Base-by-base conservation (phyloP, 768 basidiomycete species). In the Chalciporus chontae region DNA sequence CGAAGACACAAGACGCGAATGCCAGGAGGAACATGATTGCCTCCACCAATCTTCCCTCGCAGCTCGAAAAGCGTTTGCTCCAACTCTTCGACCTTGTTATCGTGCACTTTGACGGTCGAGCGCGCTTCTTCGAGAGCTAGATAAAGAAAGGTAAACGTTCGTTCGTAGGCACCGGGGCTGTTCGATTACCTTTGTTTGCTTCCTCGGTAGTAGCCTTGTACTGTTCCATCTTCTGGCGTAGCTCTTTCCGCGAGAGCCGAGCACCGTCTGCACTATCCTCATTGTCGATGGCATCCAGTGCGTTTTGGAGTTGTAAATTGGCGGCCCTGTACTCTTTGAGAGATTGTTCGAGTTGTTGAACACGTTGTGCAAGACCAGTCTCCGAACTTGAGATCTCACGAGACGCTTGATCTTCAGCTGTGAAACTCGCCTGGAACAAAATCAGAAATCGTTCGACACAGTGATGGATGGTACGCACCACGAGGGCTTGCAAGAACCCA, bases 1-100 rank as follows among this genome's bases (percentile, higher is more conserved):
- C 68, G 69, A 55, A 94, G 67, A 43, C 80, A 76, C n/a, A 91
- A 67, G 1, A 91, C 77, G 5, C 86, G 83, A 17, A 78, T 73
- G 34, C 79, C 79, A 0, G 86, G 86, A 0, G 90, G 88, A 0
- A 90, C 74, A 56, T 90, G 86, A 37, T 83, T 71, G 4, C 90
- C 91, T 0, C 77, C 80, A 0, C 83, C 89, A 23, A 90, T 83
- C 64, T 87, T 83, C 0, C 89, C 89, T 3, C 77, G 70, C 2
- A 91, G 74, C 46, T 92, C 87, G 61, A 88, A 90, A 8, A 93
- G 76, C 9, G 77, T 74, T 62, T 92, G 90, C 58, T 90, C 87
- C 32, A 91, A 75, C n/a, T 71, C 62, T 21, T 90, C 89, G 29
- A 89, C 80, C 62, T 76, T 76, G 44, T 73, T 73, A 1, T 76